Evolutionary conservation across 2,329 filamentous ascomycete species (phyloP).

Genomic region (Paraconiothyrium brasiliense): DNA sequence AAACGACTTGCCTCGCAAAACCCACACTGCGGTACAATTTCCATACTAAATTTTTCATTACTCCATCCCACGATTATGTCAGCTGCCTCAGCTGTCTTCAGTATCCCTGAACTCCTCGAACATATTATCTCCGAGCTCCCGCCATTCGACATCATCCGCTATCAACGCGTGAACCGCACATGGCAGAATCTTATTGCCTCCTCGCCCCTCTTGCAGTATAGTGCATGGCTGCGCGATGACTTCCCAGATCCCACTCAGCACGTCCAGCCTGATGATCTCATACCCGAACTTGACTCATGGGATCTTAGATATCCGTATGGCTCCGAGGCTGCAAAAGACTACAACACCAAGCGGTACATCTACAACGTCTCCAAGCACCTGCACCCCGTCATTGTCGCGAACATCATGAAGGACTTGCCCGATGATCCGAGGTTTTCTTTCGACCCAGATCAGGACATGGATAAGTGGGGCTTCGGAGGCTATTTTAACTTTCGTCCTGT

Average conservation of each 20-base stretch:
- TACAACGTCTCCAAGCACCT: conserved; percentile 8
- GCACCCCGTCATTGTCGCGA: background rate
- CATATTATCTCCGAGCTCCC: conserved; percentile 12
- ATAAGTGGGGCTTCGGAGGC: background rate
- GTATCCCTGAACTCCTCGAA: conserved; percentile 7
- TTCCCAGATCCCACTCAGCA: background rate
- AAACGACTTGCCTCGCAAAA: too few species aligned
- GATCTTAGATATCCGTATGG: background rate
- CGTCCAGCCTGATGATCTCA: background rate
- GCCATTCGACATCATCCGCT: conserved; percentile 11
- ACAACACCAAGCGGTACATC: background rate
- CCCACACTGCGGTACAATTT: too few species aligned
- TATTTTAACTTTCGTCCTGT: background rate
- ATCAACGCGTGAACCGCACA: conserved; percentile 4
- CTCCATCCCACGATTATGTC: background rate
- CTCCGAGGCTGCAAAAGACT: background rate
- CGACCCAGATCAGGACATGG: background rate
- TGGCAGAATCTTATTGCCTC: conserved; percentile 9
- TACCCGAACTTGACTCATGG: background rate
- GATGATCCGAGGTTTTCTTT: background rate
- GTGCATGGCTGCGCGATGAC: conserved; percentile 6
- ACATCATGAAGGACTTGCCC: background rate
- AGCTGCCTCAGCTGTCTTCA: background rate
- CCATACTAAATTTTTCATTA: too few species aligned
- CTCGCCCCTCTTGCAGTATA: conserved; percentile 11